phyloP scores from a whole-genome alignment of 768 basidiomycete species.

The Leccinum uliginosum region DNA sequence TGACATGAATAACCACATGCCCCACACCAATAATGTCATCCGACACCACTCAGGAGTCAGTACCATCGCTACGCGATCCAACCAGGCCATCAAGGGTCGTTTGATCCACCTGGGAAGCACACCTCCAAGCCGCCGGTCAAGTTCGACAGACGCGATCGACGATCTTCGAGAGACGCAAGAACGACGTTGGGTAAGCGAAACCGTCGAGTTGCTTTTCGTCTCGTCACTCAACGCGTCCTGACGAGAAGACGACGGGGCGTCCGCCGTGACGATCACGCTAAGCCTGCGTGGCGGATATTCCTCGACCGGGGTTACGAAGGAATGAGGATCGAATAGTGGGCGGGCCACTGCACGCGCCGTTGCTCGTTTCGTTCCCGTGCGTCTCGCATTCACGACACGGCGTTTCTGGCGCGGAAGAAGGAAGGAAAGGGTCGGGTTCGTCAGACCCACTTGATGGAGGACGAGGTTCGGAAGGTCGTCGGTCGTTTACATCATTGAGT shows the following conservation, averaged over 20 bases:
- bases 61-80: conserved; percentile 63
- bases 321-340: conserved; percentile 20
- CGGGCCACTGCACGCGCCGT: conserved; percentile 1
- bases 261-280: conserved; percentile 29
- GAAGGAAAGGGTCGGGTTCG: conserved; percentile 29
- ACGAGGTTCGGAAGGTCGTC: conserved; percentile 23
- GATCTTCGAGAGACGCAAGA: conserved; percentile 28
- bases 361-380: background rate
- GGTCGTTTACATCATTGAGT: conserved; percentile 64
- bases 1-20: conserved; percentile 69
- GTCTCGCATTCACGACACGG: conserved; percentile 14
- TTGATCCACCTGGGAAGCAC: conserved; percentile 51
- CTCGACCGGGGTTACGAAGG: conserved; percentile 22
- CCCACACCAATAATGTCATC: conserved; percentile 80
- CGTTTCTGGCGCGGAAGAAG: conserved; percentile 13
- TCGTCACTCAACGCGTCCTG: conserved; percentile 10
- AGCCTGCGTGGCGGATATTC: conserved; percentile 23
- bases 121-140: conserved; percentile 38
- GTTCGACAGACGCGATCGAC: conserved; percentile 36
- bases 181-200: background rate
- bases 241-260: conserved; percentile 17
- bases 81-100: conserved; percentile 63
- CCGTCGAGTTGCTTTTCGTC: conserved; percentile 11
- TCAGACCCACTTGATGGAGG: conserved; percentile 16
- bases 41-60: conserved; percentile 72